These are phyloP conservation scores for Thelonectria blattea DNA, from an alignment of 2,329 filamentous ascomycete genomes.

Conservation along the genomic window DNA sequence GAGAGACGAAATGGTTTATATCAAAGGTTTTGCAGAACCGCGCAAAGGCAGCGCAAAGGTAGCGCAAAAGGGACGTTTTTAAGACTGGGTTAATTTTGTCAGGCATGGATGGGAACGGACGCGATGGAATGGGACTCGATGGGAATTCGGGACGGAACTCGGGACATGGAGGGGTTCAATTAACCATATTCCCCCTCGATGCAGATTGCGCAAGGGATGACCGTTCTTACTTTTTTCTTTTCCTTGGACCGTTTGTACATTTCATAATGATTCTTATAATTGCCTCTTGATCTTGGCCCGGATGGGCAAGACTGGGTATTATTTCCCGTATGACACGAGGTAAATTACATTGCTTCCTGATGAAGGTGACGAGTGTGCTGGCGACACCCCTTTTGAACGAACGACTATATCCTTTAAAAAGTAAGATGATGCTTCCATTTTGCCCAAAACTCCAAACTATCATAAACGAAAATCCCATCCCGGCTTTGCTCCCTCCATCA, in stretches of 20 bases:
- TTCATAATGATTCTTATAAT: constrained; percentile 11
- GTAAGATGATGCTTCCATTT: not conserved
- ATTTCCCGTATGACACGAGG: not conserved
- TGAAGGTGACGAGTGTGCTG: not conserved
- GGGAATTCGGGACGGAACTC: not conserved
- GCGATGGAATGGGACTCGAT: too few relatives aligned
- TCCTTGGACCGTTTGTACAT: constrained; percentile 6
- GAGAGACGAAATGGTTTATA: constrained; percentile 14
- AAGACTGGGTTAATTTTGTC: not conserved
- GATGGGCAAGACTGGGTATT: not conserved
- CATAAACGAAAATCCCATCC: not conserved
- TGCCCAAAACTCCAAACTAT: not conserved
- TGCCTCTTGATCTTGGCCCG: not conserved
- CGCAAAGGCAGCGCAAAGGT: not conserved
- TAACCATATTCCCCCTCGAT: constrained; percentile 3
- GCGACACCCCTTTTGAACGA: not conserved
- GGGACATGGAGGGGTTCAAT: constrained; percentile 8
- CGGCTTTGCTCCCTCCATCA: too few relatives aligned
- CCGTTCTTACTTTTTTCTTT: not conserved
- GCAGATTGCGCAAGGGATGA: not conserved
- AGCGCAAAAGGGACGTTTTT: not conserved
- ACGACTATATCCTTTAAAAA: not conserved
- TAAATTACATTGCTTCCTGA: not conserved
- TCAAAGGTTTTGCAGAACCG: constrained; percentile 4
- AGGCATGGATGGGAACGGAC: too few relatives aligned